Percentiles rank a stretch among this genome's conserved stretches.
Evolutionary conservation across 1,139 yeast species (phyloP).

Genomic region (Saccharomycopsis phalli): DNA sequence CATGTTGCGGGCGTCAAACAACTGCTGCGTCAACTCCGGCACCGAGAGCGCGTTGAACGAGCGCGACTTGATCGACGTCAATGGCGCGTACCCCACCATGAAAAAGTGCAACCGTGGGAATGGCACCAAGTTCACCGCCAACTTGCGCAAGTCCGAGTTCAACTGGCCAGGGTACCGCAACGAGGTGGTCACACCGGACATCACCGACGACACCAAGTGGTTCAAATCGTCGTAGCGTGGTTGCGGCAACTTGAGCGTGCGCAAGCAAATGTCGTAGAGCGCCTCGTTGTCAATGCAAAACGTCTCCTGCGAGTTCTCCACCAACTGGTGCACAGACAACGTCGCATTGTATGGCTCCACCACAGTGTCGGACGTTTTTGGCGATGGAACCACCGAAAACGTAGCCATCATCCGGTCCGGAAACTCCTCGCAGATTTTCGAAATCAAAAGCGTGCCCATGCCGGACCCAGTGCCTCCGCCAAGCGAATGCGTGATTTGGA

Average conservation of each 20-base stretch:
- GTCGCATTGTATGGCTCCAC: slow-evolving; percentile 94
- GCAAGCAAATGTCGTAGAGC: slow-evolving; percentile 77
- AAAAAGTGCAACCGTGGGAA: slow-evolving; percentile 93
- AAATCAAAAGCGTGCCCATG: slow-evolving; percentile 79
- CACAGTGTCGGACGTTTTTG: slow-evolving; percentile 85
- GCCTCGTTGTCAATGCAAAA: slow-evolving; percentile 95
- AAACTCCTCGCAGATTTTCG: slow-evolving; percentile 77
- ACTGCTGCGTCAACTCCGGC: slow-evolving; percentile 87
- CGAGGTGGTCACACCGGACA: slow-evolving; percentile 86
- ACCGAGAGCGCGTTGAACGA: slow-evolving; percentile 79
- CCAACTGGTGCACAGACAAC: slow-evolving; percentile 83
- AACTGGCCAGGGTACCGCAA: slow-evolving; percentile 92
- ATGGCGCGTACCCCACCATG: slow-evolving; percentile 91
- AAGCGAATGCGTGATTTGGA: slow-evolving; percentile 86
- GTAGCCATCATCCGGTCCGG: slow-evolving; percentile 97
- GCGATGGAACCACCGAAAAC: slow-evolving; percentile 86
- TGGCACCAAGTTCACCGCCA: slow-evolving; percentile 89
- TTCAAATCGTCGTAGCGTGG: slow-evolving; percentile 76
- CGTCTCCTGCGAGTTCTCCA: slow-evolving; percentile 84
- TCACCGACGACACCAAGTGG: slow-evolving; percentile 74
- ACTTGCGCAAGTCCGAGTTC: slow-evolving; percentile 82
- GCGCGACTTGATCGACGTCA: slow-evolving; percentile 70
- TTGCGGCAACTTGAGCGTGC: slow-evolving; percentile 68
- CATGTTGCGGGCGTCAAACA: slow-evolving; percentile 87
- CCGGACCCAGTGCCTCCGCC: slow-evolving; percentile 99